Percentiles rank a stretch among this genome's conserved stretches.
Evolutionary conservation across 1,139 yeast species (phyloP).

Genomic region (Taphrina pruni): DNA sequence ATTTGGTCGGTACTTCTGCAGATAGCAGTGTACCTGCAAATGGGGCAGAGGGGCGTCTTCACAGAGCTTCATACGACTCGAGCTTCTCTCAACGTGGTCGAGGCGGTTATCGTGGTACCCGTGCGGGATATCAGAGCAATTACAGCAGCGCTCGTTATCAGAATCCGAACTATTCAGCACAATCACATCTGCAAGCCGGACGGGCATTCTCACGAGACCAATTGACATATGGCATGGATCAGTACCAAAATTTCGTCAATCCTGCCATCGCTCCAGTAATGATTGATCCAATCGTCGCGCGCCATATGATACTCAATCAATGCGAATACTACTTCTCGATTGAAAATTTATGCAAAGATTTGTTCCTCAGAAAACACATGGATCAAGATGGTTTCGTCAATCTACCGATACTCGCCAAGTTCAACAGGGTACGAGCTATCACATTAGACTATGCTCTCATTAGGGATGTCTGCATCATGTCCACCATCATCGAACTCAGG

Average conservation of each 20-base stretch:
- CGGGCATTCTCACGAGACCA: conserved; percentile 12
- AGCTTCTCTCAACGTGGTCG: conserved; percentile 19
- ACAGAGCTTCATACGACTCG: conserved; percentile 23
- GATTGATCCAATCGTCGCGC: conserved; percentile 38
- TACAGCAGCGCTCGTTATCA: conserved; percentile 10
- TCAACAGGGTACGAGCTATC: conserved; percentile 72
- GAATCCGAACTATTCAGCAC: not conserved
- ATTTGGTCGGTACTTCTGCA: not conserved
- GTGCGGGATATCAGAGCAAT: conserved; percentile 16
- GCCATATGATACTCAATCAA: conserved; percentile 30
- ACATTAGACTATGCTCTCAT: conserved; percentile 59
- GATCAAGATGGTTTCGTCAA: conserved; percentile 75
- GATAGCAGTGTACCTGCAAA: not conserved
- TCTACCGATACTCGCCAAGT: conserved; percentile 66
- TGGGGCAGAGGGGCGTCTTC: conserved; percentile 17
- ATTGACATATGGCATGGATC: conserved; percentile 13
- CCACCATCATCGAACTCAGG: conserved; percentile 55
- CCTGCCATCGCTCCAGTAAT: conserved; percentile 33
- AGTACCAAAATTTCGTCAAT: conserved; percentile 33
- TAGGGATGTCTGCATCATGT: conserved; percentile 56
- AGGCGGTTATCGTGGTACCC: conserved; percentile 36
- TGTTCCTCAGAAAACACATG: conserved; percentile 80
- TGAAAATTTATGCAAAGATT: conserved; percentile 83
- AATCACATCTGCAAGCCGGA: conserved; percentile 1
- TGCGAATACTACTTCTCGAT: conserved; percentile 82